These are phyloP conservation scores for Acanthamoeba castellanii DNA, from an alignment of 208 protist species.

Conservation along the genomic window DNA sequence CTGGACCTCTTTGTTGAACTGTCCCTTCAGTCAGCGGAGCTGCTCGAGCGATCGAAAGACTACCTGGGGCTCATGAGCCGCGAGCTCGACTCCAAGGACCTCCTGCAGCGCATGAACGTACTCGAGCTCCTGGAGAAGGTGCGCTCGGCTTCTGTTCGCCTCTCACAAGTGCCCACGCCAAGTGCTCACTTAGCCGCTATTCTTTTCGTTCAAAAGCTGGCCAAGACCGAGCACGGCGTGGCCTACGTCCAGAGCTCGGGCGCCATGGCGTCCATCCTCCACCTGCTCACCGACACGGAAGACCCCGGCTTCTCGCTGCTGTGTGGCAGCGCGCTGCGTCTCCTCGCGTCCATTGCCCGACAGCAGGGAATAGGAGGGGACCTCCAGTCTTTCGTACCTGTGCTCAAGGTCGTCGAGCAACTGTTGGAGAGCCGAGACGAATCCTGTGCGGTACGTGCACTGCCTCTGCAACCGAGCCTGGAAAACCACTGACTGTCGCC, in stretches of 20 bases:
- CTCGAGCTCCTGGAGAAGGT: constrained; percentile 60
- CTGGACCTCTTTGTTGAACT: constrained; percentile 47
- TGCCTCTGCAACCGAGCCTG: too few relatives aligned
- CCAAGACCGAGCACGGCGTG: constrained; percentile 35
- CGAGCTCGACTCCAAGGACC: background rate
- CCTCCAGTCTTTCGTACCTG: background rate
- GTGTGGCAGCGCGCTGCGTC: background rate
- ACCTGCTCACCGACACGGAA: constrained; percentile 2
- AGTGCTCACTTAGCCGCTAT: too few relatives aligned
- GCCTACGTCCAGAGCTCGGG: background rate
- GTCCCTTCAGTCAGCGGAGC: background rate
- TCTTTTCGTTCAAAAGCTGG: background rate
- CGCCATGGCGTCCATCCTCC: background rate
- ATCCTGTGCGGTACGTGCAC: constrained; percentile 17
- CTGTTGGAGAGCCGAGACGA: constrained; percentile 34
- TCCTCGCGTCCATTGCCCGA: background rate
- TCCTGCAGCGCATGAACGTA: constrained; percentile 40
- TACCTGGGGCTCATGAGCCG: background rate
- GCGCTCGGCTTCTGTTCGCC: too few relatives aligned
- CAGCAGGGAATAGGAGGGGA: background rate
- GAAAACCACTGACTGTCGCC: too few relatives aligned
- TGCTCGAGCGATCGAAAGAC: background rate
- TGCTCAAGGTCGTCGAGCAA: background rate
- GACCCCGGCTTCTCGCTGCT: constrained; percentile 55
- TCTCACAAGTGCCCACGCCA: background rate